Evolutionary conservation across 139 green algal species (phyloP).

Genomic region (Edaphochlamys debaryana): DNA sequence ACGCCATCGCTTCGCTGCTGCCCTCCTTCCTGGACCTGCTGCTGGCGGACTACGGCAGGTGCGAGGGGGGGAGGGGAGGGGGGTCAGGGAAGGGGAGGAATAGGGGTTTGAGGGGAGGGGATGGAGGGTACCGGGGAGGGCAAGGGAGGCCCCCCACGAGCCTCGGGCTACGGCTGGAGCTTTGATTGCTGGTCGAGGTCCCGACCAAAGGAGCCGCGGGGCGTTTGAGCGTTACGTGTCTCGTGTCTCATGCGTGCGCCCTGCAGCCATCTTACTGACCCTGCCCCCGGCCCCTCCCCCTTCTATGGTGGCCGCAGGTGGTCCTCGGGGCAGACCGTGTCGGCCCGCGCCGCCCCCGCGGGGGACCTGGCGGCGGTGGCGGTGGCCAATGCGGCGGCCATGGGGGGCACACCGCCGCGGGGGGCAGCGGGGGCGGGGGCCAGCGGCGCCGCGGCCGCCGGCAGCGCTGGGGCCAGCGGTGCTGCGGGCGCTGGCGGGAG

Average conservation of each 20-base stretch:
- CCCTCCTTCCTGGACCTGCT: constrained; percentile 53
- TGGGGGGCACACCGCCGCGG: not conserved
- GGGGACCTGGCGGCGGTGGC: constrained; percentile 23
- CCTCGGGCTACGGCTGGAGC: too few species aligned
- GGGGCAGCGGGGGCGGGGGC: too few species aligned
- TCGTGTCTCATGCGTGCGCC: too few species aligned
- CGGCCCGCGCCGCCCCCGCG: not conserved
- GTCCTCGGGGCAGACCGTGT: constrained; percentile 30
- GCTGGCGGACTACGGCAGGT: constrained; percentile 28
- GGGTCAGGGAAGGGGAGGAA: not conserved
- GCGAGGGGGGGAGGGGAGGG: not conserved
- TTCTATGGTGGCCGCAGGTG: not conserved
- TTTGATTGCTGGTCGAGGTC: too few species aligned
- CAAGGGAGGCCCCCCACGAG: not conserved
- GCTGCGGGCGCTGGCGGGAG: not conserved
- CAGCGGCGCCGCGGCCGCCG: too few species aligned
- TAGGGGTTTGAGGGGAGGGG: not conserved
- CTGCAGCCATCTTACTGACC: too few species aligned
- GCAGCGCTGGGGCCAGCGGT: not conserved
- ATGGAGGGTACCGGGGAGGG: not conserved
- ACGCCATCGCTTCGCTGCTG: constrained; percentile 55
- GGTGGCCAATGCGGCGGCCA: constrained; percentile 15
- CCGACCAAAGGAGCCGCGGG: too few species aligned
- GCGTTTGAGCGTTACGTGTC: too few species aligned
- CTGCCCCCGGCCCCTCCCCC: not conserved